Evolutionary conservation across 257 asterid species (phyloP), one percentile per base, ranked within the genome.

Genomic region (Nicotiana paniculata): DNA sequence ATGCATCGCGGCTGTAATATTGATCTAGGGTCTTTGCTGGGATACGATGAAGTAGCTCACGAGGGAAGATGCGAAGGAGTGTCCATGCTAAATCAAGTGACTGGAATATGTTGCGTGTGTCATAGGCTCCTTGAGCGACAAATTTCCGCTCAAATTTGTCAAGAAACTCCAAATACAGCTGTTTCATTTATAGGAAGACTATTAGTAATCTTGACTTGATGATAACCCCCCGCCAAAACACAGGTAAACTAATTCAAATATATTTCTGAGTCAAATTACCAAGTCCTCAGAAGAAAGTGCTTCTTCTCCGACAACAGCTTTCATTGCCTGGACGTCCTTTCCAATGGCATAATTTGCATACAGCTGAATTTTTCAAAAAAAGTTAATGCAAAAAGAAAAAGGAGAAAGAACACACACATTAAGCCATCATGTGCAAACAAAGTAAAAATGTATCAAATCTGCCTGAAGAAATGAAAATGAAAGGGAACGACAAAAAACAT

Each of bases 51-150:
- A 96, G 97, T 69, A 96, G 98, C 78, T 96, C 99, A 35, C 99
- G 92, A 8, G 99, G 99, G 80, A 94, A 96, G 90, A 96, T 96
- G 18, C 99, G 89, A 83, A 96, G 98, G 82, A 96, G 92, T 3
- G 99, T 96, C 99, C 99, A 96, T 4, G 99, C 98, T 86, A 96
- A 81, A 85, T 96, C 99, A 4, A 96, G 98, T 0, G 99, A 96
- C 89, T 96, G 99, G 90, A 86, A 89, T 46, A 87, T 89, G 87
- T 84, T 86, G 68, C 90, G 89, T 17, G 90, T 89, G 81, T 89
- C 92, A 26, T 89, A 89, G 21, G 92, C 92, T 82, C 92, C 90
- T 86, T 89, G 92, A 13, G 87, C 2, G 9, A 89, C 92, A 66
- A 89, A 89, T 81, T 87, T 94, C 87, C 90, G 81, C 90, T 89